phyloP scores from a whole-genome alignment of 164 flowering plant species.

The Chloranthus sessilifolius region DNA sequence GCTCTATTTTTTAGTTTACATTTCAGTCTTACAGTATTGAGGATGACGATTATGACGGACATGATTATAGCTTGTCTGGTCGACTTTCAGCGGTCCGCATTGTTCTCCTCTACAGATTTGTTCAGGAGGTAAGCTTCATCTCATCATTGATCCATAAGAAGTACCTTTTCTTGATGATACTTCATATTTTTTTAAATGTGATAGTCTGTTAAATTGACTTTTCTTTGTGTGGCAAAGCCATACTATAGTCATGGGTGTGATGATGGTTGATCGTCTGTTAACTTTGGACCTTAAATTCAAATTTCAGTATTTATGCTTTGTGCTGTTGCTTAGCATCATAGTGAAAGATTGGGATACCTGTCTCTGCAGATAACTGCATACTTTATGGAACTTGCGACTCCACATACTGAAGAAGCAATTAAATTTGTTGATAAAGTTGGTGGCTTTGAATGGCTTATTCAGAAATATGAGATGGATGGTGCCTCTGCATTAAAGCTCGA shows the following conservation, averaged over 20 bases:
- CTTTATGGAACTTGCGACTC: slow-evolving; percentile 95
- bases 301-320: neutral
- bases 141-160: neutral
- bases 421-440: slow-evolving; percentile 96
- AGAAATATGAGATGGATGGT: slow-evolving; percentile 95
- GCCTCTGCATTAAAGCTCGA: slow-evolving; percentile 84
- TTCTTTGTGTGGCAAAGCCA: too few species aligned
- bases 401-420: slow-evolving; percentile 89
- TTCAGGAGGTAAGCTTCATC: slow-evolving; percentile 80
- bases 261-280: too few species aligned
- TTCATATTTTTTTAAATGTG: neutral
- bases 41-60: slow-evolving; percentile 96
- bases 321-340: neutral
- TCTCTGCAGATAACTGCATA: slow-evolving; percentile 69
- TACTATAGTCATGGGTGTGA: too few species aligned
- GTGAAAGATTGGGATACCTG: neutral
- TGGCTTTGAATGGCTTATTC: slow-evolving; percentile 94
- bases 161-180: neutral
- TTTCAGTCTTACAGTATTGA: slow-evolving; percentile 80
- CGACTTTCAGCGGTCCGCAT: slow-evolving; percentile 94
- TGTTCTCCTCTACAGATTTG: slow-evolving; percentile 88
- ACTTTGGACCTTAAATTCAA: too few species aligned
- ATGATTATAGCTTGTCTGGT: slow-evolving; percentile 82
- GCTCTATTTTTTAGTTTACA: slow-evolving; percentile 49
- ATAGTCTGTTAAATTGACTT: too few species aligned